A percentile compares a stretch with the other conserved stretches of the same genome.
Conservation (phyloP, 148 eudicot genomes). For the Cornus suecica region DNA sequence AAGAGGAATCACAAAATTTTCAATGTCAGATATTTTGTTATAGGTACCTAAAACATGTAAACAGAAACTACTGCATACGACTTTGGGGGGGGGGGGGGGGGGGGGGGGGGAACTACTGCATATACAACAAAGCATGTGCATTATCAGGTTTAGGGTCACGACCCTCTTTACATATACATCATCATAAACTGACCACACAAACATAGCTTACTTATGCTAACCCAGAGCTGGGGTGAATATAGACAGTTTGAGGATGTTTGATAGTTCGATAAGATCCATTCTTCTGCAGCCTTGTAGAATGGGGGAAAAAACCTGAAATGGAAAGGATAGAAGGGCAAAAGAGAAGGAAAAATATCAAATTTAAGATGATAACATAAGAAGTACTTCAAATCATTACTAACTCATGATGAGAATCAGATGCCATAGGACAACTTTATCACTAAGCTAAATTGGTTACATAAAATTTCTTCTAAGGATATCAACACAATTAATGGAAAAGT, state of each 20-base stretch:
- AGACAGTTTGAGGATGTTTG: constrained; percentile 64
- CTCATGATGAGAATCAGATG: neutral
- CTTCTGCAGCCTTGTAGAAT: constrained; percentile 55
- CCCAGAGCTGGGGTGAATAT: constrained; percentile 66
- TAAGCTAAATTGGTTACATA: too few species aligned
- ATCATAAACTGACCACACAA: neutral
- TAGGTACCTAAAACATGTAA: neutral
- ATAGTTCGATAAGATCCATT: constrained; percentile 59
- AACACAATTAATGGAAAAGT: neutral
- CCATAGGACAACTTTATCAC: too few species aligned
- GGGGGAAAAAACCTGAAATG: constrained; percentile 59
- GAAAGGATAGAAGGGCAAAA: constrained; percentile 16
- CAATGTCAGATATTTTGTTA: neutral
- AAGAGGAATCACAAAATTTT: too few species aligned
- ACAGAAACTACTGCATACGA: neutral
- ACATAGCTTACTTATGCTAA: constrained; percentile 39
- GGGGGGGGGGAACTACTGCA: neutral
- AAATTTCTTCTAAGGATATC: neutral
- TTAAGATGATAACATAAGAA: neutral
- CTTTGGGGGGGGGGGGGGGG: too few species aligned
- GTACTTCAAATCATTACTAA: neutral
- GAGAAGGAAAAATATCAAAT: neutral
- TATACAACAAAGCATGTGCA: neutral
- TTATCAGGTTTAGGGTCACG: too few species aligned
- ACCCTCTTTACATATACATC: too few species aligned